Evolutionary conservation across 352 stramenopile species (phyloP), one percentile per base, ranked within the genome.

Genomic region (Globisporangium carolinianum): DNA sequence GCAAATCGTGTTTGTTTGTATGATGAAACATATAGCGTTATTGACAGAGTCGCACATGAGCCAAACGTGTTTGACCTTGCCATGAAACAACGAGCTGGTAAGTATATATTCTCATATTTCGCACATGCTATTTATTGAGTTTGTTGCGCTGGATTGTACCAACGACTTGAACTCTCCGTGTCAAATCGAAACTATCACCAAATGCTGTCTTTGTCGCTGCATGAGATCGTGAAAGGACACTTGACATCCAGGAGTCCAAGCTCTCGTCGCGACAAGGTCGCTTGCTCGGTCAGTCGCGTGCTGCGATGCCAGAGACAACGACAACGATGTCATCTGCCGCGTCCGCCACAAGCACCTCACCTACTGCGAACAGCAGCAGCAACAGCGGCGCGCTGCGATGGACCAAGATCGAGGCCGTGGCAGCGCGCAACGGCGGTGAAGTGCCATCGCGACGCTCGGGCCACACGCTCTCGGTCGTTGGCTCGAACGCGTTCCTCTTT

Each of bases 401-500:
- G 80, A 76, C 67, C 51, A 79, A 70, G 58, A 60, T 88, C 24
- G 78, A 88, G 32, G 60, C 72, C 8, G 42, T 73, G 8, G 62
- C 74, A 3, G 64, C 70, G 32, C 75, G 93, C 62, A 87, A 86
- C 50, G 91, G 88, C 49, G 89, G 89, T 51, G 90, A 98, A 59
- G 51, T 75, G 15, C 95, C 95, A 7, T 81, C 77, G 3, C 91
- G 94, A 17, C 83, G 95, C 42, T 98, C 94, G 24, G 95, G 95
- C 41, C 95, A 98, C 69, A 88, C 91, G 43, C 87, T 98, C 51
- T 97, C 87, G 39, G 74, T 97, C 49, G 76, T 97, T 12, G 91
- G 91, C 57, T 83, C 79, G 32, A 95, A 75, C 55, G 83, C 76
- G 14, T 98, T 94, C 61, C 72, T 98, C 12, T 98, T 98, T 71